A percentile compares a stretch with the other conserved stretches of the same genome.
These are phyloP conservation scores for Pseudogymnoascus sp. DNA, from an alignment of 2,329 filamentous ascomycete genomes.

Conservation along the genomic window DNA sequence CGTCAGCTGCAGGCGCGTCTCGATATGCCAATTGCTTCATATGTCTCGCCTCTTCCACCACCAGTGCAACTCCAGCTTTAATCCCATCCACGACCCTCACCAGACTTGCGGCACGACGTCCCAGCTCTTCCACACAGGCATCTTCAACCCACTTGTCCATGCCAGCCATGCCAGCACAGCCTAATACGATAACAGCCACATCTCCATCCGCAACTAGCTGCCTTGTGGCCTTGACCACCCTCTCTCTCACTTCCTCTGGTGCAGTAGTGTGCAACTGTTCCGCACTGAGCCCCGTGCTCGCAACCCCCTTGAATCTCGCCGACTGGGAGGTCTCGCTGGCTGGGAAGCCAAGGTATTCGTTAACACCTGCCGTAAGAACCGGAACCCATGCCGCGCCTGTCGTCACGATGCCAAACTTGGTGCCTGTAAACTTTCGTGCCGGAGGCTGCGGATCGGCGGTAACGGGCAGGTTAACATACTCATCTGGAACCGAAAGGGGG, in stretches of 20 bases:
- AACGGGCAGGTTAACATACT: slow-evolving; percentile 38
- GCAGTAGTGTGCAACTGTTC: slow-evolving; percentile 67
- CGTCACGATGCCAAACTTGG: slow-evolving; percentile 77
- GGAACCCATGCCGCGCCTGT: slow-evolving; percentile 78
- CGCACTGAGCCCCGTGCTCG: slow-evolving; percentile 73
- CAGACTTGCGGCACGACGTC: slow-evolving; percentile 45
- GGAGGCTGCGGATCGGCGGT: slow-evolving; percentile 37
- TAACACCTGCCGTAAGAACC: slow-evolving; percentile 59
- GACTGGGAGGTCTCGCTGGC: slow-evolving; percentile 18
- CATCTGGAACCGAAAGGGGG: background rate
- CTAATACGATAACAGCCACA: slow-evolving; percentile 67
- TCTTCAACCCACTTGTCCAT: slow-evolving; percentile 68
- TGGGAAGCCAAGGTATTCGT: slow-evolving; percentile 48
- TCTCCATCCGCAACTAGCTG: slow-evolving; percentile 48
- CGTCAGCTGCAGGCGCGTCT: background rate
- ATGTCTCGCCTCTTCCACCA: background rate
- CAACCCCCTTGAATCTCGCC: slow-evolving; percentile 63
- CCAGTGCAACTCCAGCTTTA: slow-evolving; percentile 48
- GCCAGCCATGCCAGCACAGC: slow-evolving; percentile 86
- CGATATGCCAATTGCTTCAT: background rate
- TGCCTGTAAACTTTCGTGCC: slow-evolving; percentile 20
- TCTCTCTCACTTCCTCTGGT: slow-evolving; percentile 52
- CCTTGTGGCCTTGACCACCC: slow-evolving; percentile 62
- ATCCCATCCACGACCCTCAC: slow-evolving; percentile 74
- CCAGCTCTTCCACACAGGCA: slow-evolving; percentile 57